phyloP scores from a whole-genome alignment of 352 stramenopile genomes.

The Globisporangium takayamanum region DNA sequence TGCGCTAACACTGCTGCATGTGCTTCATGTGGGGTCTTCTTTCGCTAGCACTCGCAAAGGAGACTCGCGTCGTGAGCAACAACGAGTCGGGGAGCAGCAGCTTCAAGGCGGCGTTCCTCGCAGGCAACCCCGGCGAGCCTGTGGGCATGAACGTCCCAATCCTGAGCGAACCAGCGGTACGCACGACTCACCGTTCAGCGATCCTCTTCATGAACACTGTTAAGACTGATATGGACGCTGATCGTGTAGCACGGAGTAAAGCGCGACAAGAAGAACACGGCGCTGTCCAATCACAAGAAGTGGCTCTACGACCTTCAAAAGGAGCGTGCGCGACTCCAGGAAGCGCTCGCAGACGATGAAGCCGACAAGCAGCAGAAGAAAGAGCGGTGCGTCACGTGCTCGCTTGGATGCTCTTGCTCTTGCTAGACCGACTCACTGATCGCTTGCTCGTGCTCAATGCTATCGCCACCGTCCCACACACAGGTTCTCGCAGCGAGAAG shows the following conservation, averaged over 20 bases:
- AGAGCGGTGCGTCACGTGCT: slow-evolving; percentile 26
- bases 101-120: slow-evolving; percentile 69
- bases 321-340: slow-evolving; percentile 78
- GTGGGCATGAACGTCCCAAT: slow-evolving; percentile 81
- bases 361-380: slow-evolving; percentile 53
- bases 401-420: too few relatives aligned
- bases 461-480: neutral
- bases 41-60: slow-evolving; percentile 43
- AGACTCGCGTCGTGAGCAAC: slow-evolving; percentile 29
- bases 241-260: slow-evolving; percentile 56
- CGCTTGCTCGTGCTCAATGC: too few relatives aligned
- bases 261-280: slow-evolving; percentile 89
- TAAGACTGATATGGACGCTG: too few relatives aligned
- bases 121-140: slow-evolving; percentile 54
- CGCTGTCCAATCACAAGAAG: slow-evolving; percentile 90
- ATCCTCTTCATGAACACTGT: too few relatives aligned
- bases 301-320: slow-evolving; percentile 92
- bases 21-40: too few relatives aligned
- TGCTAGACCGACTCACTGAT: too few relatives aligned
- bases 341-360: slow-evolving; percentile 74
- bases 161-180: slow-evolving; percentile 53
- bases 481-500: slow-evolving; percentile 70
- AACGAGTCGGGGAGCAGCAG: slow-evolving; percentile 30
- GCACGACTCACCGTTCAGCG: neutral
- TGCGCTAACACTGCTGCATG: neutral